phyloP scores from a whole-genome alignment of 768 basidiomycete genomes.

The Dioszegia hungarica region DNA sequence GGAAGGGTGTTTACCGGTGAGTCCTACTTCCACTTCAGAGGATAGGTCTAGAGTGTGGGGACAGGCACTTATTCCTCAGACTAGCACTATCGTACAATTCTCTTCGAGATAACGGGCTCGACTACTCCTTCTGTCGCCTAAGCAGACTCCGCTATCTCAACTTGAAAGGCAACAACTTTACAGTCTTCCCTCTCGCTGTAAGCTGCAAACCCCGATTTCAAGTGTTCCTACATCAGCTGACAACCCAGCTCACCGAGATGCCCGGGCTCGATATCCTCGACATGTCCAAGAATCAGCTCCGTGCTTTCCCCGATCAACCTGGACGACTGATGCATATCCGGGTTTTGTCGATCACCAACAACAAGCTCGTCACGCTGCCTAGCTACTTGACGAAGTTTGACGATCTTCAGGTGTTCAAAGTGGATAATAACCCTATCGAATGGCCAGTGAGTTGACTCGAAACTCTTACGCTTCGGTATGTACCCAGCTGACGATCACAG shows the following conservation, averaged over 20 bases:
- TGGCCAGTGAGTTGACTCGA: slow-evolving; percentile 61
- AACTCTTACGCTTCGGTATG: not conserved
- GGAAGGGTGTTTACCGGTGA: slow-evolving; percentile 47
- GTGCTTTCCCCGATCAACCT: slow-evolving; percentile 68
- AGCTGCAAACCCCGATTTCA: too few species aligned
- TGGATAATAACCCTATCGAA: slow-evolving; percentile 87
- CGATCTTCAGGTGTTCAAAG: slow-evolving; percentile 69
- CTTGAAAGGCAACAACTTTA: slow-evolving; percentile 62
- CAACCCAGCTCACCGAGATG: slow-evolving; percentile 76
- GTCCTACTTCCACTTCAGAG: slow-evolving; percentile 3
- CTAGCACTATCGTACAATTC: slow-evolving; percentile 83
- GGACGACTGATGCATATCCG: slow-evolving; percentile 73
- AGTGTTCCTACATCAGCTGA: too few species aligned
- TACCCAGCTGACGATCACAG: slow-evolving; percentile 12
- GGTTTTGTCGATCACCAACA: slow-evolving; percentile 82
- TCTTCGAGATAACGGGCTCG: slow-evolving; percentile 58
- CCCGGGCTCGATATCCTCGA: slow-evolving; percentile 89
- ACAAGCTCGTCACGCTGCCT: slow-evolving; percentile 75
- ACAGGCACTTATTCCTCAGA: too few species aligned
- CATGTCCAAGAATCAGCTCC: slow-evolving; percentile 86
- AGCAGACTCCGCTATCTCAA: slow-evolving; percentile 48
- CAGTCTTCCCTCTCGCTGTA: slow-evolving; percentile 80
- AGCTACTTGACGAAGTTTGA: slow-evolving; percentile 69
- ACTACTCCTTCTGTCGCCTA: slow-evolving; percentile 36
- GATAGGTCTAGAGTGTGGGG: too few species aligned